phyloP scores from a whole-genome alignment of 768 basidiomycete genomes.

The Mycena polygramma region DNA sequence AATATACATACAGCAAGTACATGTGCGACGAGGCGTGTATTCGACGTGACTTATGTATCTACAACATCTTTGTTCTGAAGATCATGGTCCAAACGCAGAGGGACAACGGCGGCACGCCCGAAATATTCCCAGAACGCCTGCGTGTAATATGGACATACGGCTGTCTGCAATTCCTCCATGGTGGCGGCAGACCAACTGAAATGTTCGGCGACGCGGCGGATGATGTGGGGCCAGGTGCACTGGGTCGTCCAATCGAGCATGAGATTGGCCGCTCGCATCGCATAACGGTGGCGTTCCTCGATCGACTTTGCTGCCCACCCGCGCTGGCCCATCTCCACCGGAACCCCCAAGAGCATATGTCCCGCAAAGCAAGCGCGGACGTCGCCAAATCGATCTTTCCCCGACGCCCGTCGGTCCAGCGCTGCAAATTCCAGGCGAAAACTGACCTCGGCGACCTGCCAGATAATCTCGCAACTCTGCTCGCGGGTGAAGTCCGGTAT shows the following conservation, averaged over 20 bases:
- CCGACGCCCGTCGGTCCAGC: constrained; percentile 8
- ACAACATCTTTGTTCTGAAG: not conserved
- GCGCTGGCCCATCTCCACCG: constrained; percentile 7
- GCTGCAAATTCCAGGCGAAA: constrained; percentile 11
- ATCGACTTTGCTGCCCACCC: constrained; percentile 5
- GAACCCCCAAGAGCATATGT: not conserved
- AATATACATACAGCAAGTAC: no score
- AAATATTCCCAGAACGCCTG: constrained; percentile 6
- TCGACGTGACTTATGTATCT: no score
- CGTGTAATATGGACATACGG: constrained; percentile 3
- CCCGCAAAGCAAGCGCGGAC: constrained; percentile 4
- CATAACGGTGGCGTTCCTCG: not conserved
- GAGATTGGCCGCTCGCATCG: not conserved
- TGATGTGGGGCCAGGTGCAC: not conserved
- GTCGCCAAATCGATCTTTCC: not conserved
- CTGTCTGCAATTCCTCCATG: not conserved
- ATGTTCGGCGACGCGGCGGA: not conserved
- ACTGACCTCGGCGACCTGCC: constrained; percentile 4
- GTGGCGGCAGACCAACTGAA: not conserved
- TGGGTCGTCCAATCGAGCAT: constrained; percentile 10
- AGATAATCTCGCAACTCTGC: not conserved
- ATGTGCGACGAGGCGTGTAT: no score
- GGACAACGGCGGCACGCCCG: constrained; percentile 8
- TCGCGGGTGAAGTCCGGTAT: not conserved
- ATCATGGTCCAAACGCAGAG: constrained; percentile 4